A percentile compares a stretch with the other conserved stretches of the same genome.
These are phyloP conservation scores for Wickerhamiella pararugosa DNA, from an alignment of 1,139 yeast species.

Conservation along the genomic window DNA sequence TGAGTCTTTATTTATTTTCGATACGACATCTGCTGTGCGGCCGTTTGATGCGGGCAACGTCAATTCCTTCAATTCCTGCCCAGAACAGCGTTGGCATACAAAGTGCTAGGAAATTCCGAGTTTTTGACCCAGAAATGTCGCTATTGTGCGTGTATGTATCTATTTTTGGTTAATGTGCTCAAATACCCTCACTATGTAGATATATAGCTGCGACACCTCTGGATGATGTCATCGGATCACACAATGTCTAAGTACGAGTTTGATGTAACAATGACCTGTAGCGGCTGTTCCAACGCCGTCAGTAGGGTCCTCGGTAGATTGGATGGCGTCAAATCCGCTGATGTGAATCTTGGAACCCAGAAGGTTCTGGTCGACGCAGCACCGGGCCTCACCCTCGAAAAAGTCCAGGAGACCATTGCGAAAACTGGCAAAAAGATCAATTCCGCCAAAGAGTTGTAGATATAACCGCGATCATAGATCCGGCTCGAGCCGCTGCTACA, in stretches of 20 bases:
- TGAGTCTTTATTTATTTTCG: no score
- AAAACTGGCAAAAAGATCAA: slow-evolving; percentile 84
- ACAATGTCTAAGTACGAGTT: slow-evolving; percentile 18
- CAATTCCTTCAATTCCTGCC: no score
- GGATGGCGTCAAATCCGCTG: slow-evolving; percentile 54
- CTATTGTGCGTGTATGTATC: no score
- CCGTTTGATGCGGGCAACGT: no score
- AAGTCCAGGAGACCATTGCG: slow-evolving; percentile 60
- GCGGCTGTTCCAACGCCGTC: slow-evolving; percentile 78
- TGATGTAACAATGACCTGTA: slow-evolving; percentile 22
- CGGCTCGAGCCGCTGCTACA: no score
- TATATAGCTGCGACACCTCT: not conserved
- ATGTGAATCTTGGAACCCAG: slow-evolving; percentile 68
- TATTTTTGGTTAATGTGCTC: no score
- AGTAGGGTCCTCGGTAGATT: slow-evolving; percentile 58
- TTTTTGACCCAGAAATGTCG: no score
- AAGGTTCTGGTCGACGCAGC: slow-evolving; percentile 62
- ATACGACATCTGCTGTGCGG: no score
- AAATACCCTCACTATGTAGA: not conserved
- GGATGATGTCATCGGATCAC: not conserved
- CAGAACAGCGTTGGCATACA: no score
- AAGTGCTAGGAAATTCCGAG: no score
- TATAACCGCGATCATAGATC: not conserved
- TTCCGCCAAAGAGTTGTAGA: slow-evolving; percentile 31
- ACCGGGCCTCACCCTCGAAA: slow-evolving; percentile 45